Base-by-base conservation (phyloP, 257 asterid species). In the Primulina huaijiensis region DNA sequence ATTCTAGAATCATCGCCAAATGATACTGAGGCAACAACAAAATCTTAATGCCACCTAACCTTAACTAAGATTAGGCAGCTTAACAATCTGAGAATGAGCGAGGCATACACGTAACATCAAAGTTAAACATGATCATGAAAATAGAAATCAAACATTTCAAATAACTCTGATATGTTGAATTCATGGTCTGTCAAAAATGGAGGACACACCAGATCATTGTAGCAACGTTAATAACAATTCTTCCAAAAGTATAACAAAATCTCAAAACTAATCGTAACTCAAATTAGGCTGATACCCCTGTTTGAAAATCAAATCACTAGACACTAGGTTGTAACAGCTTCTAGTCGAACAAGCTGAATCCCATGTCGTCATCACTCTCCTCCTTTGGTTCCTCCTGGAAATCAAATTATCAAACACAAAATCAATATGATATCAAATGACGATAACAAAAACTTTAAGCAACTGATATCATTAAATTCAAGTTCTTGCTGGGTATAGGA, bases 331-430 rank as follows among this genome's bases (percentile, higher is more conserved):
- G 20, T 19, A 37, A 72, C 40, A 20, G 37, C 17, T 5, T 80
- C 72, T 80, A 82, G 68, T 82, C 90, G 10, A 85, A 85, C 78
- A 82, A 75, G 77, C 83, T 63, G 73, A 85, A 82, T 2, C 84
- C 86, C 88, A 80, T 78, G 37, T 85, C 88, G 0, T 85, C 88
- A 5, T 85, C 88, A 50, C 84, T 80, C 73, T 82, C 90, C 56
- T 85, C 90, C 72, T 82, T 85, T 6, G 78, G 66, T 67, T 85
- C 88, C 79, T 82, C 88, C 90, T 85, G 82, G 29, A 63, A 72
- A 17, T 10, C 21, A 65, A 23, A 30, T 61, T 21, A 19, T 2
- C 43, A 34, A 7, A 10, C 34, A 8, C 12, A 35, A 53, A 30
- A 52, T n/a, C 4, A 38, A 38, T 38, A 38, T 8, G 2, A 9